A percentile compares a stretch with the other conserved stretches of the same genome.
These are phyloP conservation scores for Termitomyces sp. DNA, from an alignment of 1,284 basidiomycete species.

Conservation along the genomic window DNA sequence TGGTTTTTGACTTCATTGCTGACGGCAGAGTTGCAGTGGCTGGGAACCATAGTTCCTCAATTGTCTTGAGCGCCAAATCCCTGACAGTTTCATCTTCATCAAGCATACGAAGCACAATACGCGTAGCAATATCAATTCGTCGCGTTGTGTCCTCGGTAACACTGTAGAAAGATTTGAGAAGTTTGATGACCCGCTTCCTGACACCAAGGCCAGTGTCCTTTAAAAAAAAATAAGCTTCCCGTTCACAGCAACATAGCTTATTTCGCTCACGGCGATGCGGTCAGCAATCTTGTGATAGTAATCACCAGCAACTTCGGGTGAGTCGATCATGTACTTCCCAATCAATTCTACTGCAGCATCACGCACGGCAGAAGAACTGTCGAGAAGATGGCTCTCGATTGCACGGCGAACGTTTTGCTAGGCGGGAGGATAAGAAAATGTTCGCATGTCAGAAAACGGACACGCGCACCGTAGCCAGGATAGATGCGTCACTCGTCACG, in stretches of 20 bases:
- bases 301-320: conserved; percentile 76
- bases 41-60: conserved; percentile 89
- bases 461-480: conserved; percentile 63
- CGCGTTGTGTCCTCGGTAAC: conserved; percentile 56
- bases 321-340: conserved; percentile 90
- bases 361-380: conserved; percentile 88
- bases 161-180: conserved; percentile 79
- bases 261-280: conserved; percentile 71
- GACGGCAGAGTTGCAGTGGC: conserved; percentile 23
- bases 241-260: not conserved
- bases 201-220: conserved; percentile 92
- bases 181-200: conserved; percentile 91
- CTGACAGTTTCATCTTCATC: conserved; percentile 94
- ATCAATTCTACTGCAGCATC: conserved; percentile 95
- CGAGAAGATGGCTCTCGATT: conserved; percentile 85
- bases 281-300: conserved; percentile 86
- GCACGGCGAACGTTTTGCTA: conserved; percentile 73
- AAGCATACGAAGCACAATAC: conserved; percentile 78
- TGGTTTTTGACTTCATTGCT: conserved; percentile 31
- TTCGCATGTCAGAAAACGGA: conserved; percentile 1
- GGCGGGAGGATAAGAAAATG: conserved; percentile 1
- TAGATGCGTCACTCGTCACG: conserved; percentile 80
- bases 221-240: conserved; percentile 2
- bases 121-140: conserved; percentile 77
- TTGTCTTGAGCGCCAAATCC: conserved; percentile 82